Evolutionary conservation across 192 early-diverging fungal species (phyloP), one percentile per base, ranked within the genome.

Genomic region (Radiomyces spectabilis): DNA sequence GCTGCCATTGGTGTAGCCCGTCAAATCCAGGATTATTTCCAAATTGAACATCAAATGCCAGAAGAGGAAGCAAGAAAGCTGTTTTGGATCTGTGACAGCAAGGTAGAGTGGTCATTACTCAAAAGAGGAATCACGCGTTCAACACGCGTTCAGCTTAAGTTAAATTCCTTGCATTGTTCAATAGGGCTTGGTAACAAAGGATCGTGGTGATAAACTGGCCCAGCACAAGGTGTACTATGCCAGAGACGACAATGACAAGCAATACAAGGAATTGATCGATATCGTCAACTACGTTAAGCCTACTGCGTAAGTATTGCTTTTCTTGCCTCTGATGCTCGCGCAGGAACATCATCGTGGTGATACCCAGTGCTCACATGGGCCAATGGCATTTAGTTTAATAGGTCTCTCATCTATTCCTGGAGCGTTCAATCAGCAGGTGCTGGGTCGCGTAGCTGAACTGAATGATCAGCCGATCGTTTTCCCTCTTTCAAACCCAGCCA

Each of bases 1-100:
- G 95, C 95, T 27, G 94, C 87, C 38, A 89, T 95, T 47, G 95
- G 95, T 52, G 92, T 98, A 30, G 94, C 94, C 57, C 87, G 83
- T 63, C 92, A 93, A 69, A 74, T 95, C 54, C 72, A 79, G 27
- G 88, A 91, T 30, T 92, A 88, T 64, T 87, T 97, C 47, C 66
- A 81, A 18, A 72, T 78, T 31, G 86, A 86, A 59, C 85, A 88
- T 55, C 74, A 72, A 5, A 79, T 94, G 50, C 62, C 84, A 9
- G 85, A 89, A 63, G 79, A 83, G 22, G 75, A 85, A 47, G 85
- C 88, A 6, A 83, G 80, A 33, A 64, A 72, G 39, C 62, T 76
- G 60, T 85, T 87, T 57, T 98, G 85, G 81, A 81, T 98, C 43
- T 82, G 91, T 33, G 95, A 98, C 62, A 84, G 85, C 55, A 95